Evolutionary conservation across 139 green algal genomes (phyloP).

Genomic region (Microglena sp.): DNA sequence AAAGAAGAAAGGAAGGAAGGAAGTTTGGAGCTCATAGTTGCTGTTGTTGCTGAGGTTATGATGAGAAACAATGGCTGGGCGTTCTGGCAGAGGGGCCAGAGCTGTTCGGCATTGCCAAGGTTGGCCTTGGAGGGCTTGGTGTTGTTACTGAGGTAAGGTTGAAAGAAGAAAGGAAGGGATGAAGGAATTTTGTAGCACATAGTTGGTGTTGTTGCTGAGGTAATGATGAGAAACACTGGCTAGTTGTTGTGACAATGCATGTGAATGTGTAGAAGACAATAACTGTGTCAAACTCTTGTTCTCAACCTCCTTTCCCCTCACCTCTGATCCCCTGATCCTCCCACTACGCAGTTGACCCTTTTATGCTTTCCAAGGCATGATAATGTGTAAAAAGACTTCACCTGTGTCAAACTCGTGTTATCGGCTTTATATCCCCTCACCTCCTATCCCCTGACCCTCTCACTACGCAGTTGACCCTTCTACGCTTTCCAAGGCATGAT

Average conservation of each 20-base stretch:
- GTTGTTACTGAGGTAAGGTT: no score
- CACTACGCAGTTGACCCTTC: constrained; percentile 33
- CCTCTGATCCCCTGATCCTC: no score
- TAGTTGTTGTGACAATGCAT: constrained; percentile 57
- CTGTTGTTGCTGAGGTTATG: no score
- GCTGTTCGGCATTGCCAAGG: constrained; percentile 70
- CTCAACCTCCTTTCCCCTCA: no score
- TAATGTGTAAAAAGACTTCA: constrained; percentile 44
- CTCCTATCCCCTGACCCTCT: no score
- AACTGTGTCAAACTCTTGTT: constrained; percentile 21
- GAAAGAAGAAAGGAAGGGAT: no score
- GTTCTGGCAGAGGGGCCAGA: constrained; percentile 61
- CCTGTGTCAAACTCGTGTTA: neutral
- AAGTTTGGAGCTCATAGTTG: no score
- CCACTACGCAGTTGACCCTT: constrained; percentile 29
- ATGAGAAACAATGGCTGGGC: no score
- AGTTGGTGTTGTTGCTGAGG: no score
- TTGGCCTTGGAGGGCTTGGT: constrained; percentile 79
- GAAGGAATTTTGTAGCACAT: no score
- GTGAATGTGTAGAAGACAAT: constrained; percentile 76
- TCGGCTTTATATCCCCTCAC: neutral
- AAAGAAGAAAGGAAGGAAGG: no score
- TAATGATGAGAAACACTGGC: no score
- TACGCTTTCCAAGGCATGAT: constrained; percentile 50
- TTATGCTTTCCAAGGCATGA: constrained; percentile 46